A percentile compares a stretch with the other conserved stretches of the same genome.
phyloP scores from a whole-genome alignment of 2,329 filamentous ascomycete species.

The Fusarium coicis region DNA sequence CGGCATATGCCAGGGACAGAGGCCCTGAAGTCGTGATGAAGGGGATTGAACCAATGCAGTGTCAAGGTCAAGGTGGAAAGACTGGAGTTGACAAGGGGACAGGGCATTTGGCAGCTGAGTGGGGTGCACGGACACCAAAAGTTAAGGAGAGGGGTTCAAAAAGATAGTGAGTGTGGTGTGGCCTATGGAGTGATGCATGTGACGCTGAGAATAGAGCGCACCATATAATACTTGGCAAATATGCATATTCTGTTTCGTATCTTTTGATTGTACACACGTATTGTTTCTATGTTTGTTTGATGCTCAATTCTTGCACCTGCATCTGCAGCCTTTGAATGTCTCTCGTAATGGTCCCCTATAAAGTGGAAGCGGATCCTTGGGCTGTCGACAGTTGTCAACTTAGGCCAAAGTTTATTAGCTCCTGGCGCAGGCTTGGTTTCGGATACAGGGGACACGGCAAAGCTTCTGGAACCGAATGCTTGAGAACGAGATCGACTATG shows the following conservation, averaged over 20 bases:
- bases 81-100: slow-evolving; percentile 21
- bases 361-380: slow-evolving; percentile 15
- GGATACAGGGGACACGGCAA: slow-evolving; percentile 18
- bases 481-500: slow-evolving; percentile 27
- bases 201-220: background rate
- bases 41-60: slow-evolving; percentile 14
- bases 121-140: slow-evolving; percentile 25
- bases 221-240: background rate
- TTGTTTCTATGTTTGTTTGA: background rate
- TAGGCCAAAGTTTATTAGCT: slow-evolving; percentile 18
- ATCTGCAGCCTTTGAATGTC: background rate
- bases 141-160: slow-evolving; percentile 20
- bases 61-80: background rate
- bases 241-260: slow-evolving; percentile 4
- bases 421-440: slow-evolving; percentile 3
- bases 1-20: slow-evolving; percentile 7
- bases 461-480: slow-evolving; percentile 20
- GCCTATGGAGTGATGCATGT: background rate
- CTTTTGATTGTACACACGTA: background rate
- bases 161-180: background rate
- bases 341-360: background rate
- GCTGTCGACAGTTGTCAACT: background rate
- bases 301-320: background rate
- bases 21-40: slow-evolving; percentile 26
- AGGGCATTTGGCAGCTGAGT: slow-evolving; percentile 20